Base-by-base conservation (phyloP, 2,329 filamentous ascomycete genomes). In the Pseudocercospora pini-densiflorae region DNA sequence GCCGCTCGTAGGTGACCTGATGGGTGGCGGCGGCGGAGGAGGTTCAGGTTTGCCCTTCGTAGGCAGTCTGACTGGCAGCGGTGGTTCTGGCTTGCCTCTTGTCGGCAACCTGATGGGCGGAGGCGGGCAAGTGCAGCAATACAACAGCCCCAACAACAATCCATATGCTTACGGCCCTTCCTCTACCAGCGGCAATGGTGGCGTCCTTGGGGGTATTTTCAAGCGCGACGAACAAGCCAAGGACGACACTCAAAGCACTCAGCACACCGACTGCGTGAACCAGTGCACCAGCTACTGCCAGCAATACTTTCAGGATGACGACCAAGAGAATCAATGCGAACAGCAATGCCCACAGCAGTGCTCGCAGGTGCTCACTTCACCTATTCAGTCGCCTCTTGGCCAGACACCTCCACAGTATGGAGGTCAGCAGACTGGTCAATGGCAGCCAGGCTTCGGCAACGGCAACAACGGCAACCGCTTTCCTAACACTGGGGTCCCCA, bases 311-410 rank as follows among this genome's bases (percentile, higher is more conserved):
- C 14, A 54, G 16, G 51, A 54, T 12, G 23, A n/a, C 1, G 24
- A 27, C 10, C 21, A 54, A 8, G 51, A 54, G 24, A 12, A 31
- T 6, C 51, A 24, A n/a, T 54, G 24, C 24, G 9, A 54, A 21
- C 51, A 54, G 51, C 51, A 54, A 29, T 54, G 51, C 51, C 51
- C 51, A 54, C 21, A 24, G 24, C 51, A 54, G 19, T 54, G 51
- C 23, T 24, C 51, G 9, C 51, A 54, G 21, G 24, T 29, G 6
- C 51, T 54, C 3, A 9, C 24, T 3, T 54, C 21, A 2, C 51
- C 51, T 29, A 54, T 27, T 10, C 47, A 51, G 47, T 24, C 47
- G 9, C 19, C 47, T 10, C n/a, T n/a, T 10, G 19, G 23, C 24
- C 51, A 54, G 12, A 16, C 19, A 19, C 19, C 12, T 9, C 21